phyloP scores from a whole-genome alignment of 176 grass and related monocot genomes.

The Avena sativa region DNA sequence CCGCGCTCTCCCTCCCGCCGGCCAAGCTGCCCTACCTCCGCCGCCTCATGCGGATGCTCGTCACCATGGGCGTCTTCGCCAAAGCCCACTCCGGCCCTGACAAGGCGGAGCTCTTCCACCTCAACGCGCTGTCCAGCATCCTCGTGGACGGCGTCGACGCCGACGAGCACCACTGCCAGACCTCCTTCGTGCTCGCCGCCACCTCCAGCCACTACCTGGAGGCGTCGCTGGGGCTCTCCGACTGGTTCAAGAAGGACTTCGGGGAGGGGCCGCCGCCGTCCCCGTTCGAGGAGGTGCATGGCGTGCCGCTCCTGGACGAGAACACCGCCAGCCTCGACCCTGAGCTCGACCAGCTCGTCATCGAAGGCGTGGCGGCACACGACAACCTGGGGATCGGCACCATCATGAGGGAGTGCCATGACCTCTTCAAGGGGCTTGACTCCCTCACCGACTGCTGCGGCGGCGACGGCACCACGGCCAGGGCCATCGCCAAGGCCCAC shows the following conservation, averaged over 20 bases:
- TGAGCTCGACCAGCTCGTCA: slow-evolving; percentile 29
- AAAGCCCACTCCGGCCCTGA: background rate
- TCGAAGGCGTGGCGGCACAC: background rate
- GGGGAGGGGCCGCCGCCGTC: background rate
- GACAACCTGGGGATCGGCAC: slow-evolving; percentile 3
- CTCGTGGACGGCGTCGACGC: slow-evolving; percentile 13
- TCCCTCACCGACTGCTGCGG: slow-evolving; percentile 55
- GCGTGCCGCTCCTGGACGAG: background rate
- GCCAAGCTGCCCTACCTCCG: slow-evolving; percentile 24
- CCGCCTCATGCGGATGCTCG: slow-evolving; percentile 51
- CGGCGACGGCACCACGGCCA: slow-evolving; percentile 38
- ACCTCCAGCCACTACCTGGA: background rate
- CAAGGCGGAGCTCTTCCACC: slow-evolving; percentile 14
- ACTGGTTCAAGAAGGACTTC: slow-evolving; percentile 52
- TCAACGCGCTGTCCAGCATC: slow-evolving; percentile 26
- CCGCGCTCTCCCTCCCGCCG: slow-evolving; percentile 26
- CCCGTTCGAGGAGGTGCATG: slow-evolving; percentile 25
- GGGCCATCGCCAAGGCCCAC: slow-evolving; percentile 36
- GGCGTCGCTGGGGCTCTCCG: background rate
- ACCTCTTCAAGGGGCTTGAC: slow-evolving; percentile 31
- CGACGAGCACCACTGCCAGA: background rate
- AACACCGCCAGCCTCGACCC: background rate
- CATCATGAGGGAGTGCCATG: background rate
- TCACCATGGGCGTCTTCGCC: slow-evolving; percentile 29
- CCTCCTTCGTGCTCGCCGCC: background rate